Percentiles rank a stretch among this genome's conserved stretches.
Evolutionary conservation across 768 basidiomycete genomes (phyloP).

Genomic region (Termitomyces sp.): DNA sequence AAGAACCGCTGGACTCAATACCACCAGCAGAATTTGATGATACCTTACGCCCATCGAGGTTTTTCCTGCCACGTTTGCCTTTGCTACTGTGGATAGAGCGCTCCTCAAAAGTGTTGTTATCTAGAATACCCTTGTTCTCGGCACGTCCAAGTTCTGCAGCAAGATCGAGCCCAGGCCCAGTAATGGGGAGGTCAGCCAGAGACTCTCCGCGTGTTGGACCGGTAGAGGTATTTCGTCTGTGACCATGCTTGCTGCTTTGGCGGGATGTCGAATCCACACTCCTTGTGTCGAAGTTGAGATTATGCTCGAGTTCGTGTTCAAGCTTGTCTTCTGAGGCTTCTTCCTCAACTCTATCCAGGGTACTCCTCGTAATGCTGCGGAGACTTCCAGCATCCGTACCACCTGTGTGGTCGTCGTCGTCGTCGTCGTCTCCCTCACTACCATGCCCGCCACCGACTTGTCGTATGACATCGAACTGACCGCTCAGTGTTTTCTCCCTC

Average conservation of each 20-base stretch:
- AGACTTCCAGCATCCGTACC: constrained; percentile 51
- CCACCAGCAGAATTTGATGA: constrained; percentile 30
- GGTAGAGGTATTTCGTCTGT: constrained; percentile 47
- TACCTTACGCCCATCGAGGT: constrained; percentile 34
- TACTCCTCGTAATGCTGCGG: constrained; percentile 52
- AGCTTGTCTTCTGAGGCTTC: constrained; percentile 41
- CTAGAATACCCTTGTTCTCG: constrained; percentile 80
- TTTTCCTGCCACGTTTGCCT: constrained; percentile 46
- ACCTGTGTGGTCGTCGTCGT: constrained; percentile 33
- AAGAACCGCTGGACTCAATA: constrained; percentile 37
- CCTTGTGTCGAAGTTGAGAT: constrained; percentile 25
- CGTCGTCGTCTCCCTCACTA: constrained; percentile 31
- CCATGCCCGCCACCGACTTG: constrained; percentile 53
- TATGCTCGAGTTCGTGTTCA: constrained; percentile 35
- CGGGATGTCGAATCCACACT: constrained; percentile 36
- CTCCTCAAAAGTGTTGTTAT: constrained; percentile 49
- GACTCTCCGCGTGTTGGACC: constrained; percentile 68
- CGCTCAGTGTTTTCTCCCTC: constrained; percentile 86
- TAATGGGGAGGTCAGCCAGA: constrained; percentile 82
- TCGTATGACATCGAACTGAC: constrained; percentile 76
- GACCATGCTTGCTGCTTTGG: constrained; percentile 37
- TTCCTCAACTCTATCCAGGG: constrained; percentile 64
- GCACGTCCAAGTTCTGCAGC: constrained; percentile 91
- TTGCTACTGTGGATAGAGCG: constrained; percentile 40
- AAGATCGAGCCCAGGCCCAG: constrained; percentile 85